Evolutionary conservation across 2,329 filamentous ascomycete genomes (phyloP), one percentile per base, ranked within the genome.

Genomic region (Penicillium frequentans): DNA sequence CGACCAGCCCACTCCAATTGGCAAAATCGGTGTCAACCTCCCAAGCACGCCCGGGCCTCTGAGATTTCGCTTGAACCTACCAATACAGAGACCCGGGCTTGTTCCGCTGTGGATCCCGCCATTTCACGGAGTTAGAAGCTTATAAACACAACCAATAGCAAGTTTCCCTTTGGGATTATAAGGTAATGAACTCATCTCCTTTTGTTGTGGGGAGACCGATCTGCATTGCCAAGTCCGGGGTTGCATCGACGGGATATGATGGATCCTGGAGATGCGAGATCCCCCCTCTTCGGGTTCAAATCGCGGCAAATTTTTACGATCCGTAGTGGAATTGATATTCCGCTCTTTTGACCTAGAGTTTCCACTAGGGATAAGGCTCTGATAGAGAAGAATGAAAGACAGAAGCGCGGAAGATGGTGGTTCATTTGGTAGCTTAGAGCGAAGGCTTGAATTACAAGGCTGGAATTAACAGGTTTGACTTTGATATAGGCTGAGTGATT

Each of bases 31-130:
- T 35, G 42, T 47, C 37, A 57, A 31, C 29, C 13, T 31, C 29
- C 29, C 5, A 5, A 13, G 29, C 10, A 31, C 29, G 29, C 29
- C 29, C 39, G 47, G 16, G 37, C 8, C 35, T 46, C 23, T 26
- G 45, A 13, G 5, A 31, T 21, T 29, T 52, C 56, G 58, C 55
- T 55, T 57, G 37, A 57, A 60, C 55, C 31, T 56, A 49, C 56
- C 39, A 57, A 56, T 57, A 52, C 31, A 11, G 52, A 52, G 11
- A 13, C 26, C 29, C 53, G 56, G 29, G 29, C 4, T 5, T 11
- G 46, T 63, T 63, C 60, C 56, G 58, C 56, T 1, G 58, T 59
- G 56, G 61, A 49, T 21, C n/a, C 7, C 23, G 29, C 29, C 29
- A 31, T 53, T 23, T 23, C 24, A 51, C 29, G 31, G n/a, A 21